Conservation (phyloP, 2,329 filamentous ascomycete species). For the Cladosporium sphaerospermum region DNA sequence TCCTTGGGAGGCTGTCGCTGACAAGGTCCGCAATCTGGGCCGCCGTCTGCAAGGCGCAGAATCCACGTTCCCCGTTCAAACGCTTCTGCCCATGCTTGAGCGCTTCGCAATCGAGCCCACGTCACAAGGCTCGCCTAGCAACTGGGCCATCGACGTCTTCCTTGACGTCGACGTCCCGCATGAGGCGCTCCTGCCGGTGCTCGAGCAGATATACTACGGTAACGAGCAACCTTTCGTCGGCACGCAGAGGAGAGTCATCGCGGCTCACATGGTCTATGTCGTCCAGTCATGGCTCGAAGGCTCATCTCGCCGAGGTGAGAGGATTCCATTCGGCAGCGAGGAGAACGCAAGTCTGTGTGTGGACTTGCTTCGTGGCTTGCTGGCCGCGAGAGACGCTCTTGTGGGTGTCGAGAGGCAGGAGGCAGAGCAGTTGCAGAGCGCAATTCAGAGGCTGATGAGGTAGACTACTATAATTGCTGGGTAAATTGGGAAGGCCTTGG, state of each 20-base stretch:
- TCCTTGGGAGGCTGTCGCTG: slow-evolving; percentile 65
- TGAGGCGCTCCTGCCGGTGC: slow-evolving; percentile 55
- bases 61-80: slow-evolving; percentile 30
- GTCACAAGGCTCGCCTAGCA: slow-evolving; percentile 43
- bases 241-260: slow-evolving; percentile 50
- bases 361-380: slow-evolving; percentile 23
- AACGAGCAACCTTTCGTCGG: slow-evolving; percentile 59
- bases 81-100: slow-evolving; percentile 51
- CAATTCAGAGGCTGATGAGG: slow-evolving; percentile 10
- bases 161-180: slow-evolving; percentile 56
- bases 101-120: slow-evolving; percentile 48
- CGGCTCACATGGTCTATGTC: slow-evolving; percentile 57
- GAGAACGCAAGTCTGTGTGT: slow-evolving; percentile 45
- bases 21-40: slow-evolving; percentile 53
- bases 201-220: slow-evolving; percentile 62
- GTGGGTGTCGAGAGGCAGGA: slow-evolving; percentile 17
- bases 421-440: slow-evolving; percentile 18
- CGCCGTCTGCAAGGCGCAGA: slow-evolving; percentile 39
- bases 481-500: too few species aligned
- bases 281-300: slow-evolving; percentile 56
- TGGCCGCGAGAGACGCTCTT: slow-evolving; percentile 19
- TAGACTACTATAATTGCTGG: not conserved
- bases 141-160: slow-evolving; percentile 61
- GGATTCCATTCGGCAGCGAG: slow-evolving; percentile 54
- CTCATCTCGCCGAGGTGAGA: slow-evolving; percentile 47